These are phyloP conservation scores for Eutypa lata DNA, from an alignment of 2,329 filamentous ascomycete species.

Conservation along the genomic window DNA sequence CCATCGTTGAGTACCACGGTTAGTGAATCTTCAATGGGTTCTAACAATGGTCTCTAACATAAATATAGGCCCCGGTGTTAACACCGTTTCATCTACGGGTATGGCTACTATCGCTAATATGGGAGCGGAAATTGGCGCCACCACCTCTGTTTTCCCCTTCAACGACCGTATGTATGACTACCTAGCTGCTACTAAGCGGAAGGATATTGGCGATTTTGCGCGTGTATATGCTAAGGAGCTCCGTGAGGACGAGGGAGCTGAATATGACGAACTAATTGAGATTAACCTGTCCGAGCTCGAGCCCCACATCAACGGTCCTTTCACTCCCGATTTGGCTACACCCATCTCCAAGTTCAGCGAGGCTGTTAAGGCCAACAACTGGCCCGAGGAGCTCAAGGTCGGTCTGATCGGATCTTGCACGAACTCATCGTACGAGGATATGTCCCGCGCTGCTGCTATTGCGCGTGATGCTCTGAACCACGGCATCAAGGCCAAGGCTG, in stretches of 20 bases:
- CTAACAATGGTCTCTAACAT: no score
- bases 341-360: constrained; percentile 97
- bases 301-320: constrained; percentile 97
- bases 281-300: constrained; percentile 94
- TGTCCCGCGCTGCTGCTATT: constrained; percentile 90
- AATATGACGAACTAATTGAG: constrained; percentile 95
- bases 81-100: constrained; percentile 75
- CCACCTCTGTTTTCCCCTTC: constrained; percentile 95
- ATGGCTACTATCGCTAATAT: constrained; percentile 80
- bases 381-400: constrained; percentile 95
- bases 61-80: constrained; percentile 66
- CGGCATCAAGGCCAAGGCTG: constrained; percentile 87
- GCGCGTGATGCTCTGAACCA: constrained; percentile 87
- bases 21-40: no score
- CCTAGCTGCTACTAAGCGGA: constrained; percentile 84
- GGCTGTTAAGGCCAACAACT: constrained; percentile 88
- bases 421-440: constrained; percentile 83
- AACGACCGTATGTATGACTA: constrained; percentile 98
- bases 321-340: constrained; percentile 96
- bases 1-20: constrained; percentile 86
- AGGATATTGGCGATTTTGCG: constrained; percentile 86
- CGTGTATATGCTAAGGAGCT: constrained; percentile 82
- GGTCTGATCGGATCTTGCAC: constrained; percentile 98
- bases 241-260: constrained; percentile 79
- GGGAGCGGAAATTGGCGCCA: constrained; percentile 74